Percentiles rank a stretch among this genome's conserved stretches.
Evolutionary conservation across 306 rosid species (phyloP).

Genomic region (Ochetophila trinervis): DNA sequence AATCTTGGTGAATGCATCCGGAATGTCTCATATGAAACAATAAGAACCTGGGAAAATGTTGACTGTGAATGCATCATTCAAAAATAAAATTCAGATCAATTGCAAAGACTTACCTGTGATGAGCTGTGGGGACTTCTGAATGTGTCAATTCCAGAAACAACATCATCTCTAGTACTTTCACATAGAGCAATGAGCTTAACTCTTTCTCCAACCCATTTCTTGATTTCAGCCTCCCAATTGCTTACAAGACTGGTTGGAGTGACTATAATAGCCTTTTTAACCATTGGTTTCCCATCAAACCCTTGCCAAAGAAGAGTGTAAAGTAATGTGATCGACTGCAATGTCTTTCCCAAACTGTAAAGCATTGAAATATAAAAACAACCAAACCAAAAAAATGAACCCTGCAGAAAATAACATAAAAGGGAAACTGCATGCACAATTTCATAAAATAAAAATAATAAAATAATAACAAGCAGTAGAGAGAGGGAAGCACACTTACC

Average conservation of each 20-base stretch:
- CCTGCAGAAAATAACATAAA: neutral
- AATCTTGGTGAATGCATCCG: constrained; percentile 85
- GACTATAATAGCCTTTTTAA: constrained; percentile 81
- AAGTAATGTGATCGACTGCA: constrained; percentile 91
- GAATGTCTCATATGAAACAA: constrained; percentile 90
- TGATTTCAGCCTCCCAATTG: constrained; percentile 96
- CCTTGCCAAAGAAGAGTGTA: constrained; percentile 92
- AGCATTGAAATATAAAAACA: constrained; percentile 16
- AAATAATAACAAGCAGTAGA: neutral
- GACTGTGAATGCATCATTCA: constrained; percentile 10
- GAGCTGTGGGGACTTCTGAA: constrained; percentile 60
- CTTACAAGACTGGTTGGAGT: constrained; percentile 99
- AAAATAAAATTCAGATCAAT: constrained; percentile 14
- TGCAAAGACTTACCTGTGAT: constrained; percentile 47
- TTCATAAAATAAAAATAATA: neutral
- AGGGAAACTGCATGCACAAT: neutral
- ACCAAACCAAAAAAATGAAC: constrained; percentile 13
- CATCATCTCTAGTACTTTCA: constrained; percentile 87
- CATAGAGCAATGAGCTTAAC: constrained; percentile 71
- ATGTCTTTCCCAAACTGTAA: constrained; percentile 94
- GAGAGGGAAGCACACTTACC: constrained; percentile 41
- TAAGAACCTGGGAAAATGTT: constrained; percentile 59
- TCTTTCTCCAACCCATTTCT: constrained; percentile 90
- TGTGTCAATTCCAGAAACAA: constrained; percentile 67
- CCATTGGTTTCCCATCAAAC: constrained; percentile 78